Evolutionary conservation across 495 filamentous ascomycete genomes (phyloP).

Genomic region (Bacidia gigantensis): DNA sequence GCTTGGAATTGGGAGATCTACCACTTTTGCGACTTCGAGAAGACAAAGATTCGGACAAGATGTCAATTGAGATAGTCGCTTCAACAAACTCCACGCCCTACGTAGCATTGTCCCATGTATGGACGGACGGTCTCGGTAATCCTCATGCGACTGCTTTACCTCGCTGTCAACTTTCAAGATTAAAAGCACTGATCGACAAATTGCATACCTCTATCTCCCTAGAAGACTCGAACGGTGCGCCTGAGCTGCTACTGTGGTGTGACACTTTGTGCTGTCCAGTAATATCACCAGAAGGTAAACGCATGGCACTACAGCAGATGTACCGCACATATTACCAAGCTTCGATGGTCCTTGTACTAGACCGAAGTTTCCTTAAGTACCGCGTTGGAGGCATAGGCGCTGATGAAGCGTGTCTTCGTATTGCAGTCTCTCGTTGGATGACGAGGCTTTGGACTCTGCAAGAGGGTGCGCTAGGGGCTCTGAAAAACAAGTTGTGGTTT

Average conservation of each 20-base stretch:
- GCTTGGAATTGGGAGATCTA: constrained; percentile 4
- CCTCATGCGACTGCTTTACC: constrained; percentile 9
- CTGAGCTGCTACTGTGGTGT: constrained; percentile 9
- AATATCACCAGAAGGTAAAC: not conserved
- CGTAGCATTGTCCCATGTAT: constrained; percentile 18
- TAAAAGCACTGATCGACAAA: constrained; percentile 6
- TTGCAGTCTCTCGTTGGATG: constrained; percentile 11
- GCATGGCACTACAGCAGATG: constrained; percentile 9
- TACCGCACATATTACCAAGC: constrained; percentile 11
- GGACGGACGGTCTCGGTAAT: constrained; percentile 18
- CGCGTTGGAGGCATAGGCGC: not conserved
- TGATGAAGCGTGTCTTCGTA: constrained; percentile 10
- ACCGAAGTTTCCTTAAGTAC: too few relatives aligned
- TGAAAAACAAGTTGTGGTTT: constrained; percentile 9
- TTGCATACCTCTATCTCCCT: not conserved
- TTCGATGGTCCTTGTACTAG: constrained; percentile 6
- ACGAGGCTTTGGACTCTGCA: constrained; percentile 5
- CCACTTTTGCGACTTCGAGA: constrained; percentile 5
- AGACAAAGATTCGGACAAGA: not conserved
- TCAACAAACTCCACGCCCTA: constrained; percentile 11
- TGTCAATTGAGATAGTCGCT: constrained; percentile 7
- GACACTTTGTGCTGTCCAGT: constrained; percentile 13
- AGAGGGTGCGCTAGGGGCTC: constrained; percentile 4
- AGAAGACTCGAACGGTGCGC: not conserved
- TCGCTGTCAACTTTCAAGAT: constrained; percentile 12